Evolutionary conservation across 1,139 yeast genomes (phyloP).

Genomic region (Nadsonia starkeyi-henricii): DNA sequence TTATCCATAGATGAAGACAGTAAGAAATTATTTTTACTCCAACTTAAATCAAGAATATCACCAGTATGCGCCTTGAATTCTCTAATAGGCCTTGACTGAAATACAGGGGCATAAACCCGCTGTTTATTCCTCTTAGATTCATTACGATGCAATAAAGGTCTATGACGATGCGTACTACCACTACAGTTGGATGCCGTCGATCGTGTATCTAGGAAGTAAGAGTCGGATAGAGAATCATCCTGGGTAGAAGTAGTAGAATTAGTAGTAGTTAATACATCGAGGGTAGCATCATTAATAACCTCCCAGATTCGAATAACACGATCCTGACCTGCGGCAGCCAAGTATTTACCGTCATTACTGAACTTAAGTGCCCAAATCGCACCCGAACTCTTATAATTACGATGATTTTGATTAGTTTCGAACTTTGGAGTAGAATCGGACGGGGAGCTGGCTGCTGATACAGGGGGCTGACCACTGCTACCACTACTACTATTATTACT

Average conservation of each 20-base stretch:
- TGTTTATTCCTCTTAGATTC: slow-evolving; percentile 8
- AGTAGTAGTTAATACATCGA: not conserved
- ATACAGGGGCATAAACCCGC: slow-evolving; percentile 56
- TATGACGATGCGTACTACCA: slow-evolving; percentile 1
- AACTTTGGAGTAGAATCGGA: too few species aligned
- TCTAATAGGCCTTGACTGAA: slow-evolving; percentile 52
- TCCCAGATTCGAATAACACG: slow-evolving; percentile 60
- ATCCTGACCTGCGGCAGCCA: slow-evolving; percentile 44
- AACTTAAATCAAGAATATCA: slow-evolving; percentile 60
- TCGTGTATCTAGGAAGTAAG: not conserved
- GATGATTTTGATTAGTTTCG: too few species aligned
- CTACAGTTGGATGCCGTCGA: not conserved
- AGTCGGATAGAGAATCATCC: not conserved
- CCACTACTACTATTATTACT: too few species aligned
- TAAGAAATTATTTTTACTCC: slow-evolving; percentile 81
- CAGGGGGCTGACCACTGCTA: too few species aligned
- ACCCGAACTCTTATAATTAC: slow-evolving; percentile 14
- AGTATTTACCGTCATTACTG: slow-evolving; percentile 52
- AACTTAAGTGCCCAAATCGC: slow-evolving; percentile 63
- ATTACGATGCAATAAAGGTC: slow-evolving; percentile 1
- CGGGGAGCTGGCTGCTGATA: too few species aligned
- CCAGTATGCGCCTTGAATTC: slow-evolving; percentile 54
- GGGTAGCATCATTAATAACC: slow-evolving; percentile 35
- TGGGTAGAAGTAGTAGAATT: not conserved
- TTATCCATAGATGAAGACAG: slow-evolving; percentile 77